phyloP scores from a whole-genome alignment of 345 rosid genomes.

The Stellera chamaejasme region DNA sequence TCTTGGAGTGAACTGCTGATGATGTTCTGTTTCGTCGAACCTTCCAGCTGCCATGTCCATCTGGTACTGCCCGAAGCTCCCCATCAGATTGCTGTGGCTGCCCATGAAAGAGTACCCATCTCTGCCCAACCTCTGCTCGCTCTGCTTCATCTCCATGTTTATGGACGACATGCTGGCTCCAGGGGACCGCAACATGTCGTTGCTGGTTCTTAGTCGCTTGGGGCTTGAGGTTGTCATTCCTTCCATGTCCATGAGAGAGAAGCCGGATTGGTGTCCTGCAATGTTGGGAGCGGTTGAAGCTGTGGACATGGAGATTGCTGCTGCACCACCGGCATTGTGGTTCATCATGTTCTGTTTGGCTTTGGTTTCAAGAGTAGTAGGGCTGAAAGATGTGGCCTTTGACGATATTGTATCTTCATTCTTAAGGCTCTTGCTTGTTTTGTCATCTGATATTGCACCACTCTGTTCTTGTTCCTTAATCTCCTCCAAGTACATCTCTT shows the following conservation, averaged over 20 bases:
- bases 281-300: slow-evolving; percentile 33
- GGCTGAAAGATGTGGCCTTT: slow-evolving; percentile 38
- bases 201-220: slow-evolving; percentile 47
- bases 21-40: slow-evolving; percentile 33
- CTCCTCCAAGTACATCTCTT: slow-evolving; percentile 94
- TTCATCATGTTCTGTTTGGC: slow-evolving; percentile 12
- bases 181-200: slow-evolving; percentile 44
- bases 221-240: slow-evolving; percentile 83
- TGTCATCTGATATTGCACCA: slow-evolving; percentile 43
- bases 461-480: slow-evolving; percentile 65
- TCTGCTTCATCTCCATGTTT: slow-evolving; percentile 40
- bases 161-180: slow-evolving; percentile 27
- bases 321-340: slow-evolving; percentile 21
- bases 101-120: slow-evolving; percentile 79
- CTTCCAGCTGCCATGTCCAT: slow-evolving; percentile 66
- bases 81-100: slow-evolving; percentile 55
- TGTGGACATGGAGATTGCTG: slow-evolving; percentile 39
- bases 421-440: slow-evolving; percentile 46
- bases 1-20: slow-evolving; percentile 60
- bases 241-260: slow-evolving; percentile 49
- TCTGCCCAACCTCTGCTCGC: slow-evolving; percentile 47
- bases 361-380: slow-evolving; percentile 22
- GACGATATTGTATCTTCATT: slow-evolving; percentile 49
- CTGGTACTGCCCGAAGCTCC: slow-evolving; percentile 87
- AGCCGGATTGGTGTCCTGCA: slow-evolving; percentile 47